Conservation (phyloP, 495 filamentous ascomycete species). For the Neurospora sp. region DNA sequence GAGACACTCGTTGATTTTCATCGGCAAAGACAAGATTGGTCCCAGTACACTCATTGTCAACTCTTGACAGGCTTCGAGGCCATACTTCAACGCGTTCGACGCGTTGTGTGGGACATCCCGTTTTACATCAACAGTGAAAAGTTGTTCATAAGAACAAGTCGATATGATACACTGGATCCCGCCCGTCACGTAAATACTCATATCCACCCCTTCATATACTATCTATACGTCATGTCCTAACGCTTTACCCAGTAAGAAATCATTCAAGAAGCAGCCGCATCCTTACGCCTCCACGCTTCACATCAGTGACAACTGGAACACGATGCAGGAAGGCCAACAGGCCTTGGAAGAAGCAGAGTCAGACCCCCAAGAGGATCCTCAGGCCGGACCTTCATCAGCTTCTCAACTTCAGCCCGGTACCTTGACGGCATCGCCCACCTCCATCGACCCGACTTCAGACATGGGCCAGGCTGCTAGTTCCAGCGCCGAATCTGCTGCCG, state of each 20-base stretch:
- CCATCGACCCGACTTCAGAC: slow-evolving; percentile 3
- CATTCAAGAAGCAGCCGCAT: background rate
- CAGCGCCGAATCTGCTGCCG: background rate
- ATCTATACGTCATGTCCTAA: background rate
- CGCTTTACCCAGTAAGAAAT: background rate
- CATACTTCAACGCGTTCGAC: background rate
- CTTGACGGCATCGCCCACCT: slow-evolving; percentile 13
- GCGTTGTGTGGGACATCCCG: background rate
- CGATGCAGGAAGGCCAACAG: background rate
- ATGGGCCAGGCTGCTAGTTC: background rate
- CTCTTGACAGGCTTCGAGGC: background rate
- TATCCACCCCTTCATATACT: background rate
- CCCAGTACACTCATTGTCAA: background rate
- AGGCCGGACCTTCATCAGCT: background rate
- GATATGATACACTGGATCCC: background rate
- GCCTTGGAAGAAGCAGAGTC: background rate
- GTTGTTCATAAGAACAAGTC: background rate
- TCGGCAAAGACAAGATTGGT: background rate
- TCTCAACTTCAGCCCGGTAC: background rate
- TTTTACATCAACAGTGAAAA: background rate
- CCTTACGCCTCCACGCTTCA: background rate
- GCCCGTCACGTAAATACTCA: background rate
- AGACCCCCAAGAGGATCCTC: background rate
- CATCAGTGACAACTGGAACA: background rate
- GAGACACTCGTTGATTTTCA: background rate